Evolutionary conservation across 2,329 filamentous ascomycete genomes (phyloP).

Genomic region (Pseudonectria buxi): DNA sequence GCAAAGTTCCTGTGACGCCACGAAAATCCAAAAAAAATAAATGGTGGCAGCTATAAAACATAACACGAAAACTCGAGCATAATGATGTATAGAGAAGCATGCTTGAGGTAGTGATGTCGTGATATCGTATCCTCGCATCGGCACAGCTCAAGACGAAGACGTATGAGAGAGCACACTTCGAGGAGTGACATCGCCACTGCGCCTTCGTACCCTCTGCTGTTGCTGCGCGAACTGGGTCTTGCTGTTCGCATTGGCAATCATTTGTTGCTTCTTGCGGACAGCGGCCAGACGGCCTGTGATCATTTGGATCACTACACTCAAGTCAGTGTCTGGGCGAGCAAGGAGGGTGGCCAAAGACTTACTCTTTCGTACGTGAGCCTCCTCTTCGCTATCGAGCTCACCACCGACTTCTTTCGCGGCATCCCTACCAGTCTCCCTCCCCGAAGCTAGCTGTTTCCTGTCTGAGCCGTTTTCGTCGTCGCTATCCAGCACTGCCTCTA

Average conservation of each 20-base stretch:
- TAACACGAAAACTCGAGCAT: slow-evolving; percentile 13
- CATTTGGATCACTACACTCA: slow-evolving; percentile 52
- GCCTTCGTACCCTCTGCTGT: slow-evolving; percentile 37
- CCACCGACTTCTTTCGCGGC: slow-evolving; percentile 32
- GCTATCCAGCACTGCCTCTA: slow-evolving; percentile 86
- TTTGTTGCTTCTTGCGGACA: slow-evolving; percentile 54
- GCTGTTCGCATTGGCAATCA: slow-evolving; percentile 51
- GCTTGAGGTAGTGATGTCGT: slow-evolving; percentile 11
- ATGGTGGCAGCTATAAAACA: slow-evolving; percentile 8
- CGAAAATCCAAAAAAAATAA: slow-evolving; percentile 13
- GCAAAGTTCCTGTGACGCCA: slow-evolving; percentile 15
- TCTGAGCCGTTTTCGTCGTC: slow-evolving; percentile 51
- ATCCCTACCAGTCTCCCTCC: slow-evolving; percentile 37
- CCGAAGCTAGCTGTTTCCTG: slow-evolving; percentile 27
- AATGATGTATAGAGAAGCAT: slow-evolving; percentile 12
- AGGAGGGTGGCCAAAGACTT: slow-evolving; percentile 25
- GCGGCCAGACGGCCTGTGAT: slow-evolving; percentile 48
- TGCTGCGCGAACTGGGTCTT: slow-evolving; percentile 41
- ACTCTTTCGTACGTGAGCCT: slow-evolving; percentile 68
- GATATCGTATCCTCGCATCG: slow-evolving; percentile 6
- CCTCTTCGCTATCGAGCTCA: slow-evolving; percentile 60
- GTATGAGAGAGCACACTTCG: slow-evolving; percentile 46
- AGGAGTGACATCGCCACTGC: slow-evolving; percentile 50
- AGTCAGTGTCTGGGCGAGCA: slow-evolving; percentile 20
- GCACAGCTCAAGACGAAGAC: slow-evolving; percentile 24